phyloP scores from a whole-genome alignment of 257 asterid species.

The Solanum pimpinellifolium region DNA sequence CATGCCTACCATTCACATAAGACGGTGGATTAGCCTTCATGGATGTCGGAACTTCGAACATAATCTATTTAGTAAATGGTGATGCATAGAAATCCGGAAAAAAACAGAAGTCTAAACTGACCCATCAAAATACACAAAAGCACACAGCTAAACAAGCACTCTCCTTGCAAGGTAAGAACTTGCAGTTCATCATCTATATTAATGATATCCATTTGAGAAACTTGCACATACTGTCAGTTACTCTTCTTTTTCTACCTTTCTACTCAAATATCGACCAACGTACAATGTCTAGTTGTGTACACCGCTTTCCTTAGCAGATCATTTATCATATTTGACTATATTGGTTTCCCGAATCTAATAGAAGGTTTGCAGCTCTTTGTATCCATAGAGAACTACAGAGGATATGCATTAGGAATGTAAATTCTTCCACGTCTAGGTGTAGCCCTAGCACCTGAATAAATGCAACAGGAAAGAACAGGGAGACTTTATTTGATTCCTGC shows the following conservation, averaged over 20 bases:
- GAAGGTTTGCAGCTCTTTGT: neutral
- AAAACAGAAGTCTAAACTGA: neutral
- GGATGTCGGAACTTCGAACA: neutral
- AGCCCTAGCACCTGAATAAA: neutral
- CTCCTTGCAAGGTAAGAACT: neutral
- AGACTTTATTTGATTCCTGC: neutral
- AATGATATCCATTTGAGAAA: neutral
- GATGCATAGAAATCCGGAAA: neutral
- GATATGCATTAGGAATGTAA: neutral
- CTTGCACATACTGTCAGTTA: neutral
- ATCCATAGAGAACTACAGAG: neutral
- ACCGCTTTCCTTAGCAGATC: neutral
- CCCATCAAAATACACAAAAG: neutral
- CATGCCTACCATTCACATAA: conserved; percentile 44
- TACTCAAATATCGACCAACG: neutral
- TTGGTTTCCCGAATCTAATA: neutral
- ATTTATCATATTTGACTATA: neutral
- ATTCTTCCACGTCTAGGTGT: neutral
- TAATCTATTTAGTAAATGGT: neutral
- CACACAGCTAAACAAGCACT: neutral
- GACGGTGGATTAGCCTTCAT: neutral
- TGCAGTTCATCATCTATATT: neutral
- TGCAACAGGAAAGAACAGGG: neutral
- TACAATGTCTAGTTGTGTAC: neutral
- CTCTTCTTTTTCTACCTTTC: neutral